Percentiles rank a stretch among this genome's conserved stretches.
These are phyloP conservation scores for Primulina huaijiensis DNA, from an alignment of 257 asterid species.

Conservation along the genomic window DNA sequence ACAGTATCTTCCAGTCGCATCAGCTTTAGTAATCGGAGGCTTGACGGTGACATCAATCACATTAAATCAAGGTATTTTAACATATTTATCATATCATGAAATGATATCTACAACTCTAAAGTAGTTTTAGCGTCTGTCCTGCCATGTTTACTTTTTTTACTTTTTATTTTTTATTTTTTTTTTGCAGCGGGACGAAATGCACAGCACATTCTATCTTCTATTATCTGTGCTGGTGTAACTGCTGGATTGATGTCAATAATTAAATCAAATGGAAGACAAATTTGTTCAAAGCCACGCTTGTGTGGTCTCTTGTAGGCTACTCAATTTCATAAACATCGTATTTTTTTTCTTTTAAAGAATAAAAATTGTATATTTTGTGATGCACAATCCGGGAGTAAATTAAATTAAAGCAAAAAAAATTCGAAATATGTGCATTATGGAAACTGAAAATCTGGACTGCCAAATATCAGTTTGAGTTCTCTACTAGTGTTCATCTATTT, in stretches of 20 bases:
- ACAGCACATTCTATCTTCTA: conserved; percentile 51
- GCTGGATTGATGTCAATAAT: conserved; percentile 81
- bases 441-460: too few relatives aligned
- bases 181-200: conserved; percentile 66
- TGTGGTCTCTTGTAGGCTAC: conserved; percentile 67
- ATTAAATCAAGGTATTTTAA: conserved; percentile 67
- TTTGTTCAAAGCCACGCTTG: conserved; percentile 89
- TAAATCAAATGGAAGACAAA: conserved; percentile 87
- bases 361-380: conserved; percentile 3
- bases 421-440: too few relatives aligned
- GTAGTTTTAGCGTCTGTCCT: background rate
- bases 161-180: background rate
- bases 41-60: conserved; percentile 85
- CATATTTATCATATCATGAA: conserved; percentile 8
- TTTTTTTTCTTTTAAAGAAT: too few relatives aligned
- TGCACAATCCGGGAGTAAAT: background rate
- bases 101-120: background rate
- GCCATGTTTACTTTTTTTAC: background rate
- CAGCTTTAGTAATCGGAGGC: conserved; percentile 90
- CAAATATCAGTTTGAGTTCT: too few relatives aligned
- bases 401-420: too few relatives aligned
- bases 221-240: conserved; percentile 72
- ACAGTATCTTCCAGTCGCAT: conserved; percentile 98
- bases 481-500: too few relatives aligned
- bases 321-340: background rate